Conservation (phyloP, 306 rosid species). For the Dryas drummondii region DNA sequence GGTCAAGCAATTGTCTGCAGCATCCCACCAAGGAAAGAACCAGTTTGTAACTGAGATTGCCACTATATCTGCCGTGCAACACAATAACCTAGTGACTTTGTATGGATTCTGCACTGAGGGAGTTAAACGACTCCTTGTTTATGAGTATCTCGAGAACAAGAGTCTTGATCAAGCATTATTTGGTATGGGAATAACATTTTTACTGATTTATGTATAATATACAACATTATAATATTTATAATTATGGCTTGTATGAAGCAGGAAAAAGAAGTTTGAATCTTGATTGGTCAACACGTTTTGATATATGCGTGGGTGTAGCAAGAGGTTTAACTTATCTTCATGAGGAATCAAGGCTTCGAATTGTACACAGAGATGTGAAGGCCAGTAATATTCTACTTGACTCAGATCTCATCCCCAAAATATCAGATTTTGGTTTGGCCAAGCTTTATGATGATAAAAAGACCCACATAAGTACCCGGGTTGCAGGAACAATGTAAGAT, state of each 20-base stretch:
- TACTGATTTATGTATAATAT: background rate
- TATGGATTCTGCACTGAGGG: conserved; percentile 81
- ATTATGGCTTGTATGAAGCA: conserved; percentile 23
- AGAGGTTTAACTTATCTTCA: conserved; percentile 78
- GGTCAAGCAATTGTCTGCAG: conserved; percentile 74
- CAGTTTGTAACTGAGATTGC: conserved; percentile 86
- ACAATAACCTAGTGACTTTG: conserved; percentile 74
- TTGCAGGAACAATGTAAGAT: conserved; percentile 79
- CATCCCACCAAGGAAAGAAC: conserved; percentile 77
- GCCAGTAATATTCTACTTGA: conserved; percentile 81
- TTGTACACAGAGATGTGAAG: conserved; percentile 84
- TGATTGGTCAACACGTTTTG: conserved; percentile 67
- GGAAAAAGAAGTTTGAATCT: conserved; percentile 45
- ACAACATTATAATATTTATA: background rate
- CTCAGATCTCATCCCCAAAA: conserved; percentile 57
- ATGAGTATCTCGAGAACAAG: conserved; percentile 76
- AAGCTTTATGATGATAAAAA: conserved; percentile 73
- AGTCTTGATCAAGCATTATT: conserved; percentile 87
- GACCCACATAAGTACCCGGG: conserved; percentile 79
- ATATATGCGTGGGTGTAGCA: conserved; percentile 69
- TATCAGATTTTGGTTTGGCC: conserved; percentile 82
- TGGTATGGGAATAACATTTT: conserved; percentile 44
- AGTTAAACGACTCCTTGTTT: conserved; percentile 65
- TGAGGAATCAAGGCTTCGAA: conserved; percentile 70
- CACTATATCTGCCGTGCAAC: conserved; percentile 81